Conservation (phyloP, 768 basidiomycete species). For the Pleurotus ostreatus region DNA sequence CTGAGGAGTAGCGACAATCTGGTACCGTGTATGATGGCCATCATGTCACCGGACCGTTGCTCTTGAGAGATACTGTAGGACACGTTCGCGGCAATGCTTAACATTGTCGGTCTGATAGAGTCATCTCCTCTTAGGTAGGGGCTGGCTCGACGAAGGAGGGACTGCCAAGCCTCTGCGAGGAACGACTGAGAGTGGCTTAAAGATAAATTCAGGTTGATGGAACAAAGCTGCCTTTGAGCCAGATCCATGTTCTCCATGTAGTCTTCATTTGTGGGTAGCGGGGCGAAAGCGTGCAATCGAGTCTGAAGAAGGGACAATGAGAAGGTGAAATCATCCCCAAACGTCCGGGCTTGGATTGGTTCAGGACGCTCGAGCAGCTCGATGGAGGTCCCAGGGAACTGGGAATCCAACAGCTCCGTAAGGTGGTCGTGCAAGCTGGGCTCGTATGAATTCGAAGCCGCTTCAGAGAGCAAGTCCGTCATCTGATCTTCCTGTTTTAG, state of each 20-base stretch:
- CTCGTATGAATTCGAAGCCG: constrained; percentile 66
- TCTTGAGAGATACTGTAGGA: constrained; percentile 68
- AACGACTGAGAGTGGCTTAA: constrained; percentile 74
- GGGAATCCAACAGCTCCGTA: constrained; percentile 38
- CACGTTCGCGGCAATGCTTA: constrained; percentile 57
- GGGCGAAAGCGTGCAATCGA: constrained; percentile 52
- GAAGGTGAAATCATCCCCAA: constrained; percentile 79
- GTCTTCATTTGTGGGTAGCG: constrained; percentile 24
- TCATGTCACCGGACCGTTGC: constrained; percentile 75
- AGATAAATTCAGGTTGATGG: constrained; percentile 86
- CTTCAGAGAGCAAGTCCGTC: constrained; percentile 63
- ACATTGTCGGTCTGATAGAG: constrained; percentile 48
- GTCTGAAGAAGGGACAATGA: constrained; percentile 53
- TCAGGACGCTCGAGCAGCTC: constrained; percentile 62
- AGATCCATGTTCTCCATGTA: constrained; percentile 40
- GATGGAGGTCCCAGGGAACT: constrained; percentile 59
- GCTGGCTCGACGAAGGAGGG: constrained; percentile 58
- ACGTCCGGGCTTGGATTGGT: constrained; percentile 65
- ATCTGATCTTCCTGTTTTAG: constrained; percentile 64
- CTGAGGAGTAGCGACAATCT: constrained; percentile 71
- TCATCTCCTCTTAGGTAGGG: constrained; percentile 62
- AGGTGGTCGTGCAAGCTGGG: constrained; percentile 68
- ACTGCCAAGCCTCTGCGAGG: constrained; percentile 76
- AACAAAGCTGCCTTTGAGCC: constrained; percentile 56
- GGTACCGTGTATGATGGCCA: constrained; percentile 75